A percentile compares a stretch with the other conserved stretches of the same genome.
phyloP scores from a whole-genome alignment of 768 basidiomycete genomes.

The Hydnum rufescens region DNA sequence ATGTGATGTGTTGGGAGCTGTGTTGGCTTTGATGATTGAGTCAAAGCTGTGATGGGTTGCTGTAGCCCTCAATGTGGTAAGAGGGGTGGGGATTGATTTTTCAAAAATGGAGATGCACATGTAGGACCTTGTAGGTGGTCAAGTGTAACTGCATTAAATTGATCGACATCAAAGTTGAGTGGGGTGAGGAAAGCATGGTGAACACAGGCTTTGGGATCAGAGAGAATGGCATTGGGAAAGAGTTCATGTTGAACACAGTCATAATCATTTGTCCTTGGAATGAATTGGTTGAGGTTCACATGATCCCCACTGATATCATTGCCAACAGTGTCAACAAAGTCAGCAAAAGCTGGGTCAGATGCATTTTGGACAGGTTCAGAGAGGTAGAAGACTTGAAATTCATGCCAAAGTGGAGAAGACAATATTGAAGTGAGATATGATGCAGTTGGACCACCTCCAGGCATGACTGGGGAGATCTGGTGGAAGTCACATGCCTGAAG shows the following conservation, averaged over 20 bases:
- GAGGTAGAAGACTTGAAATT: not conserved
- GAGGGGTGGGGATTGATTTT: not conserved
- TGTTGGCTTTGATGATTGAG: no score
- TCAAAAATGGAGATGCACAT: not conserved
- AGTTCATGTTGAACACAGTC: not conserved
- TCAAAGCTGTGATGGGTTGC: no score
- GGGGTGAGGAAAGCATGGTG: not conserved
- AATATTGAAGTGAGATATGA: not conserved
- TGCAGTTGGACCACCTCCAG: slow-evolving; percentile 10
- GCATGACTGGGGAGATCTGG: slow-evolving; percentile 23
- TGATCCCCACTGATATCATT: not conserved
- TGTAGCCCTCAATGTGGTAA: no score
- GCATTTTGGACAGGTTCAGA: not conserved
- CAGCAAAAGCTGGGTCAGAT: not conserved
- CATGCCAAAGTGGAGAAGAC: not conserved
- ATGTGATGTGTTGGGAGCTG: no score
- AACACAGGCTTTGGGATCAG: not conserved
- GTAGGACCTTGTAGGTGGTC: not conserved
- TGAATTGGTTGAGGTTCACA: not conserved
- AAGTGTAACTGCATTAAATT: not conserved
- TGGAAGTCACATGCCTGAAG: slow-evolving; percentile 26
- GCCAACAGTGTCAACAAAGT: not conserved
- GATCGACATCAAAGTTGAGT: not conserved
- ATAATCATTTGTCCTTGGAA: not conserved
- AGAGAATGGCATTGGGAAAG: not conserved